Percentiles rank a stretch among this genome's conserved stretches.
phyloP scores from a whole-genome alignment of 495 filamentous ascomycete species.

The Aspergillus leporis region DNA sequence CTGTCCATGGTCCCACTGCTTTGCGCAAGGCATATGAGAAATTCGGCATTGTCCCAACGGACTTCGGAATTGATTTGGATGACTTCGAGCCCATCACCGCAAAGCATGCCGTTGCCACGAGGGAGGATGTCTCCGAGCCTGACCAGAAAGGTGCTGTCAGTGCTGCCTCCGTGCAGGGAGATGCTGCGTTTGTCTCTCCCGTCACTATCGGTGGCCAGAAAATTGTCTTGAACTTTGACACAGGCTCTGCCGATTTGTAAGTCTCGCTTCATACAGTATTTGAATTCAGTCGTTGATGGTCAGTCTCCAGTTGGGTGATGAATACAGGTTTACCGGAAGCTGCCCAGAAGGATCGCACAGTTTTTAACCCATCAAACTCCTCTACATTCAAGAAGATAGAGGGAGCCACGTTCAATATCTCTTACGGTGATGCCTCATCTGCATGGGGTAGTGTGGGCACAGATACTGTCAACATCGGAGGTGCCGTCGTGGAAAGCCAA shows the following conservation, averaged over 20 bases:
- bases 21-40: constrained; percentile 65
- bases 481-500: constrained; percentile 64
- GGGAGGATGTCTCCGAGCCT: constrained; percentile 20
- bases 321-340: constrained; percentile 57
- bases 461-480: constrained; percentile 74
- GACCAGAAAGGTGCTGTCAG: constrained; percentile 56
- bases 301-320: constrained; percentile 66
- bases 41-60: constrained; percentile 48
- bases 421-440: constrained; percentile 72
- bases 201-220: constrained; percentile 73
- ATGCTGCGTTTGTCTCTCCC: constrained; percentile 69
- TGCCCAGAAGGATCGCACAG: constrained; percentile 49
- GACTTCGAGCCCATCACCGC: constrained; percentile 38
- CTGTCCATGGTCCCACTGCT: constrained; percentile 55
- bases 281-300: constrained; percentile 2
- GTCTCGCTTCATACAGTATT: constrained; percentile 37
- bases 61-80: constrained; percentile 30
- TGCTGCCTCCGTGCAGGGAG: constrained; percentile 60
- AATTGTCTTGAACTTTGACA: constrained; percentile 78
- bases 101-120: constrained; percentile 23
- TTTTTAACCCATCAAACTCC: constrained; percentile 65
- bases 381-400: constrained; percentile 49
- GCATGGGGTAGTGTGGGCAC: constrained; percentile 67
- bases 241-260: constrained; percentile 79
- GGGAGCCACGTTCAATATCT: constrained; percentile 61